A percentile compares a stretch with the other conserved stretches of the same genome.
Conservation (phyloP, 345 rosid species). For the Noccaea caerulescens region DNA sequence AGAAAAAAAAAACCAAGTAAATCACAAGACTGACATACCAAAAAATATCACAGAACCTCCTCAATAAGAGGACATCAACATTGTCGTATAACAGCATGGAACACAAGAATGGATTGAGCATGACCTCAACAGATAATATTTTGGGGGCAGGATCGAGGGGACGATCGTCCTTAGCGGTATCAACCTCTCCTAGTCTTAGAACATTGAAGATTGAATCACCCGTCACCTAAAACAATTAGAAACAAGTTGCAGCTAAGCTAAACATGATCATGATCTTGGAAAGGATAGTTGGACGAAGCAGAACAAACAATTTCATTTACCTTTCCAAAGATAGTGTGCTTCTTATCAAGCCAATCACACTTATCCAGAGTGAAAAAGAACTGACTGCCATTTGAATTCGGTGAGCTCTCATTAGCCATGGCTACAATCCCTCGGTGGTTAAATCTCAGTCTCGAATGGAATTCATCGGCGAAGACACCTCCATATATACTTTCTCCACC, state of each 20-base stretch:
- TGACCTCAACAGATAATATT: slow-evolving; percentile 79
- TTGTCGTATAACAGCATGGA: slow-evolving; percentile 5
- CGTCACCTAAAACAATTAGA: slow-evolving; percentile 57
- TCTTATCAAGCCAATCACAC: slow-evolving; percentile 85
- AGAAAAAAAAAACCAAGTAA: background rate
- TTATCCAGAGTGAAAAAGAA: slow-evolving; percentile 92
- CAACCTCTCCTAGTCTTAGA: slow-evolving; percentile 73
- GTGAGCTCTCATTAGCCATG: slow-evolving; percentile 84
- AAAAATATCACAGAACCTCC: slow-evolving; percentile 7
- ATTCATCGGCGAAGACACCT: slow-evolving; percentile 71
- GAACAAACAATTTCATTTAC: slow-evolving; percentile 43
- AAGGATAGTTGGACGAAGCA: background rate
- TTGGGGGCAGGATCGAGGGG: slow-evolving; percentile 82
- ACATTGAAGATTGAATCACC: slow-evolving; percentile 92
- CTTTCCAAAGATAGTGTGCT: slow-evolving; percentile 92
- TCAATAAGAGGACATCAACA: slow-evolving; percentile 5
- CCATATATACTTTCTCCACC: slow-evolving; percentile 94
- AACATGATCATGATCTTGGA: slow-evolving; percentile 17
- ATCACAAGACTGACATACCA: slow-evolving; percentile 13
- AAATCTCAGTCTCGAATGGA: slow-evolving; percentile 84
- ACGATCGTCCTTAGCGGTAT: slow-evolving; percentile 70
- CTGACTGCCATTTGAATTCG: slow-evolving; percentile 91
- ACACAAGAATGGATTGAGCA: slow-evolving; percentile 2
- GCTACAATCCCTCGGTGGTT: slow-evolving; percentile 93
- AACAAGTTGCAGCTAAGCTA: slow-evolving; percentile 34